Percentiles rank a stretch among this genome's conserved stretches.
phyloP scores from a whole-genome alignment of 23 red algal species.

The Gracilaria gracilis region DNA sequence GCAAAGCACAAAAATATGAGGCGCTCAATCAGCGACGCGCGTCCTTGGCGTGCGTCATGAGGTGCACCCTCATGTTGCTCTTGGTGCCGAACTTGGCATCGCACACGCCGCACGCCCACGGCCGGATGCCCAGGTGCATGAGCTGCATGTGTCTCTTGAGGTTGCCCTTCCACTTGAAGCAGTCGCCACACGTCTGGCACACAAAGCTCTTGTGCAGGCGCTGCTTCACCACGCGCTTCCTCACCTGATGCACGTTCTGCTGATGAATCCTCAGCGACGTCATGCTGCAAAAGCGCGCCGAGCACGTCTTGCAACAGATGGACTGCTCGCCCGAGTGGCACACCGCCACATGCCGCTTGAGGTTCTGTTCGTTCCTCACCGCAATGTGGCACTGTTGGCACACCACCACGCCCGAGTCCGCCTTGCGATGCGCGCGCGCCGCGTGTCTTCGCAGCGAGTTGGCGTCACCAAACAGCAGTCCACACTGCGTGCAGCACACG shows the following conservation, averaged over 20 bases:
- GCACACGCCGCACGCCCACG: conserved; percentile 56
- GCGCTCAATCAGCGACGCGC: too few species aligned
- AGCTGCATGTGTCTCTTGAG: conserved; percentile 59
- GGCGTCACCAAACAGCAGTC: conserved; percentile 45
- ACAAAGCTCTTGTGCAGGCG: conserved; percentile 16
- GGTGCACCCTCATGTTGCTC: conserved; percentile 68
- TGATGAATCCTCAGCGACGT: conserved; percentile 13
- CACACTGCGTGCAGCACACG: conserved; percentile 37
- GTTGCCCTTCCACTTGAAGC: conserved; percentile 74
- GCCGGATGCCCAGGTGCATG: conserved; percentile 41
- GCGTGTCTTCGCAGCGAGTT: conserved; percentile 45
- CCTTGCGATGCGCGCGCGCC: conserved; percentile 19
- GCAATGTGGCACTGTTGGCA: conserved; percentile 35
- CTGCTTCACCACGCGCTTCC: not conserved
- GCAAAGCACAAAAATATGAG: too few species aligned
- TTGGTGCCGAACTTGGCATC: conserved; percentile 62
- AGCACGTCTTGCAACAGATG: conserved; percentile 3
- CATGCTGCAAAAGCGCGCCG: conserved; percentile 23
- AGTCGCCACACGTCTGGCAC: conserved; percentile 42
- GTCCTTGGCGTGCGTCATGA: conserved; percentile 47
- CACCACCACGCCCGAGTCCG: not conserved
- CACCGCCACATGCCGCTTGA: conserved; percentile 60
- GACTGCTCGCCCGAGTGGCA: conserved; percentile 49
- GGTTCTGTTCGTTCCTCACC: conserved; percentile 60
- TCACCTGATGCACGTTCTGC: conserved; percentile 23